phyloP scores from a whole-genome alignment of 768 basidiomycete species.

The Hericium coralloides region DNA sequence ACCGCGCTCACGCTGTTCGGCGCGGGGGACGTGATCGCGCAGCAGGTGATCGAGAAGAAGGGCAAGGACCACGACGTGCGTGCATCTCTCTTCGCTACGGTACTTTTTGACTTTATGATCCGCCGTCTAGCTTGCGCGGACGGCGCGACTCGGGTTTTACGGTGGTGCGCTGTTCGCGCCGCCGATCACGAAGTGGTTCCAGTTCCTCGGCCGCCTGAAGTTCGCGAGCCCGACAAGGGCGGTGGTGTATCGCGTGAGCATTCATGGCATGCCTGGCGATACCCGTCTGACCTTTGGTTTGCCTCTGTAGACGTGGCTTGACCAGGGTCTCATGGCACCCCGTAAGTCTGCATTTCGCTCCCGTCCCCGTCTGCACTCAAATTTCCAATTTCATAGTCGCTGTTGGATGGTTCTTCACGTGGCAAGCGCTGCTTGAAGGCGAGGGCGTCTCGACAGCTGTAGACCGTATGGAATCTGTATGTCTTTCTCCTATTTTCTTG shows the following conservation, averaged over 20 bases:
- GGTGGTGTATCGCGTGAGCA: constrained; percentile 51
- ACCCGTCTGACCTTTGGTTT: neutral
- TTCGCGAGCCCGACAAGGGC: constrained; percentile 53
- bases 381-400: constrained; percentile 20
- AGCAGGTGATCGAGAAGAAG: constrained; percentile 71
- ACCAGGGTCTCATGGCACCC: constrained; percentile 74
- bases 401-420: constrained; percentile 54
- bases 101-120: neutral
- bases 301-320: constrained; percentile 59
- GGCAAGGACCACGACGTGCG: constrained; percentile 71
- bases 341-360: constrained; percentile 25
- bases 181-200: constrained; percentile 75
- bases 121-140: constrained; percentile 39
- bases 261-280: neutral
- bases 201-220: constrained; percentile 59
- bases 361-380: neutral
- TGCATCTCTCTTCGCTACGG: neutral
- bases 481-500: neutral
- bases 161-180: constrained; percentile 83
- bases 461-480: constrained; percentile 33
- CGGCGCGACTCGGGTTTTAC: constrained; percentile 60
- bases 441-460: constrained; percentile 45
- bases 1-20: constrained; percentile 66
- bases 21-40: constrained; percentile 73
- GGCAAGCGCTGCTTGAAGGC: constrained; percentile 77